phyloP scores from a whole-genome alignment of 202 grass and related monocot species.

The Digitaria exilis region DNA sequence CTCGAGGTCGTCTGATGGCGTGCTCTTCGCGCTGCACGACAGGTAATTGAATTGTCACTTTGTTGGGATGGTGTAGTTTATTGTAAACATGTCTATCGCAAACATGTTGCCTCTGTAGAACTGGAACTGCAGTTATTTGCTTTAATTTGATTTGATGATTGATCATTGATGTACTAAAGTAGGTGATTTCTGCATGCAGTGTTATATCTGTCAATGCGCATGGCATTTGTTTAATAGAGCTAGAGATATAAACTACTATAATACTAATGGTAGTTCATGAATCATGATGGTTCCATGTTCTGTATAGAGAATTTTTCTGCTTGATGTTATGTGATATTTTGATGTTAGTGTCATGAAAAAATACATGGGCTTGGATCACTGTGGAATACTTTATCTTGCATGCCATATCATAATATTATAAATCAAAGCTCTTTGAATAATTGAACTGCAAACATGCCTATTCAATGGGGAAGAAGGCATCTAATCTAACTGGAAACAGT shows the following conservation, averaged over 20 bases:
- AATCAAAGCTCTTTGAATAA: background rate
- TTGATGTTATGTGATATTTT: background rate
- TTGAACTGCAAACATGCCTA: background rate
- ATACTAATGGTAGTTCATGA: background rate
- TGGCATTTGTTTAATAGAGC: background rate
- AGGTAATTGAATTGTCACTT: conserved; percentile 51
- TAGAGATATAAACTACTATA: background rate
- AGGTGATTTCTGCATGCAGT: background rate
- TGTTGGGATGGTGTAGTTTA: background rate
- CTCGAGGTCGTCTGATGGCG: conserved; percentile 76
- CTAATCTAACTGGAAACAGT: background rate
- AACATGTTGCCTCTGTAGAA: background rate
- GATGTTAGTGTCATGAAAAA: background rate
- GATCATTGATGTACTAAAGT: background rate
- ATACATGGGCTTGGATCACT: background rate
- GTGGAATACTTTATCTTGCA: background rate
- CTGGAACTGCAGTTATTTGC: background rate
- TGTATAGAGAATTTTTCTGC: background rate
- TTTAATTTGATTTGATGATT: background rate
- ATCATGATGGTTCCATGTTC: background rate
- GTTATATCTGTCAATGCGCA: background rate
- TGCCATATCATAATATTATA: background rate
- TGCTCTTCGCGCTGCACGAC: conserved; percentile 77
- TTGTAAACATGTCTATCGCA: background rate
- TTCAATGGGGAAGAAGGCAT: background rate